phyloP scores from a whole-genome alignment of 148 eudicot species.

The Heliamphora exappendiculata region DNA sequence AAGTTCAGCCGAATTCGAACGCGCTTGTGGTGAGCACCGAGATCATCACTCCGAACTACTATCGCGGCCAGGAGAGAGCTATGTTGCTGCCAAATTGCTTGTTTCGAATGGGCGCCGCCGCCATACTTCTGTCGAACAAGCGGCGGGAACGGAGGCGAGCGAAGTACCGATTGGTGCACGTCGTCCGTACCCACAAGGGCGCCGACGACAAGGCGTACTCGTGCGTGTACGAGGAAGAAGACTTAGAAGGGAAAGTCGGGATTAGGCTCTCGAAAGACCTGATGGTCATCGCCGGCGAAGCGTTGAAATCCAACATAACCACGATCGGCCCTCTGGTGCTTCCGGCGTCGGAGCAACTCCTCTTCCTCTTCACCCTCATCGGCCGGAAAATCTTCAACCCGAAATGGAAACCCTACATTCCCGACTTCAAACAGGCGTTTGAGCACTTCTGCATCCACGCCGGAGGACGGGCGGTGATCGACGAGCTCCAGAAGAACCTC shows the following conservation, averaged over 20 bases:
- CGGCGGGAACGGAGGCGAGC: constrained; percentile 31
- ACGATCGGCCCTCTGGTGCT: constrained; percentile 67
- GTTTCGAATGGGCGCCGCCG: constrained; percentile 63
- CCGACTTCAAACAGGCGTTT: constrained; percentile 66
- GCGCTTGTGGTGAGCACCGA: constrained; percentile 69
- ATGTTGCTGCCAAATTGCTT: constrained; percentile 73
- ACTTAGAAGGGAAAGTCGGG: constrained; percentile 50
- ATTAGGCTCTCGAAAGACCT: constrained; percentile 57
- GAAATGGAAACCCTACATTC: constrained; percentile 68
- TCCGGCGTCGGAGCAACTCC: constrained; percentile 62
- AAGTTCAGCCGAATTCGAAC: constrained; percentile 51
- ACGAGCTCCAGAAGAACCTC: constrained; percentile 68
- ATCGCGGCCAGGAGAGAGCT: constrained; percentile 59
- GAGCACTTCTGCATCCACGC: constrained; percentile 84
- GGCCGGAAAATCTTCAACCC: constrained; percentile 58
- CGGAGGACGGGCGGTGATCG: constrained; percentile 74
- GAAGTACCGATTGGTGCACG: constrained; percentile 43
- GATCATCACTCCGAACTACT: constrained; percentile 65
- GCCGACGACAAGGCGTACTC: constrained; percentile 51
- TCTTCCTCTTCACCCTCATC: constrained; percentile 54
- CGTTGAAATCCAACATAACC: constrained; percentile 62
- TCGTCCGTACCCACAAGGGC: constrained; percentile 70
- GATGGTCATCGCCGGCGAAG: constrained; percentile 68
- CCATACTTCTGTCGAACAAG: constrained; percentile 47
- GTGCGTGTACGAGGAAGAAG: constrained; percentile 61